phyloP scores from a whole-genome alignment of 176 grass and related monocot genomes.

The Cenchrus americanus region DNA sequence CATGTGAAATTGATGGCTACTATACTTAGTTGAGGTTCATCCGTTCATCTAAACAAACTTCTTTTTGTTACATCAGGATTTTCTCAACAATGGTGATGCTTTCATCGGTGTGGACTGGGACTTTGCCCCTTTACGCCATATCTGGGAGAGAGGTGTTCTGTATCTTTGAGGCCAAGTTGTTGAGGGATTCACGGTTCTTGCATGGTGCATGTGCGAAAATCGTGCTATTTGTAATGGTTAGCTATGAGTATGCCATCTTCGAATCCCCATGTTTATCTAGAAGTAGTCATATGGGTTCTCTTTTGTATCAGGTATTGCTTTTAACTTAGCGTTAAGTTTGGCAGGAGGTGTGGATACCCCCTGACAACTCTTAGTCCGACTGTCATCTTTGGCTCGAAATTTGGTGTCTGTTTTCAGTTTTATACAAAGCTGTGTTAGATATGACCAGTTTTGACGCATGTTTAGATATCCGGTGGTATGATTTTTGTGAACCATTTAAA shows the following conservation, averaged over 20 bases:
- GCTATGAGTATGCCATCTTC: constrained; percentile 24
- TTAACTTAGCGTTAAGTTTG: background rate
- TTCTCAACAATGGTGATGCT: background rate
- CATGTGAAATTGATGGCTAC: background rate
- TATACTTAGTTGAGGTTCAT: background rate
- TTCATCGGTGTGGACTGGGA: constrained; percentile 3
- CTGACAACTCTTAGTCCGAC: background rate
- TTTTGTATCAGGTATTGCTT: too few species aligned
- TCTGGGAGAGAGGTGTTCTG: background rate
- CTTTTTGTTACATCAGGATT: constrained; percentile 21
- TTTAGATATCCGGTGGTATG: background rate
- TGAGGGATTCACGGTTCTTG: background rate
- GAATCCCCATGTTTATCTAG: background rate
- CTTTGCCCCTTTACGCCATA: background rate
- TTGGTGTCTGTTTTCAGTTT: background rate
- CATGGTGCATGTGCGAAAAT: background rate
- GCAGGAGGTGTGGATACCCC: background rate
- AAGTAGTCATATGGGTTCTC: too few species aligned
- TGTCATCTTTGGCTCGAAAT: background rate
- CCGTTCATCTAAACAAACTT: background rate
- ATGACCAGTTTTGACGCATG: too few species aligned
- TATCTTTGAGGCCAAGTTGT: background rate
- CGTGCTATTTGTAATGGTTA: constrained; percentile 12
- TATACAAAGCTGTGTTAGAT: too few species aligned
- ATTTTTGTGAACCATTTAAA: background rate